phyloP scores from a whole-genome alignment of 2,329 filamentous ascomycete species.

The Colletotrichum viniferum region DNA sequence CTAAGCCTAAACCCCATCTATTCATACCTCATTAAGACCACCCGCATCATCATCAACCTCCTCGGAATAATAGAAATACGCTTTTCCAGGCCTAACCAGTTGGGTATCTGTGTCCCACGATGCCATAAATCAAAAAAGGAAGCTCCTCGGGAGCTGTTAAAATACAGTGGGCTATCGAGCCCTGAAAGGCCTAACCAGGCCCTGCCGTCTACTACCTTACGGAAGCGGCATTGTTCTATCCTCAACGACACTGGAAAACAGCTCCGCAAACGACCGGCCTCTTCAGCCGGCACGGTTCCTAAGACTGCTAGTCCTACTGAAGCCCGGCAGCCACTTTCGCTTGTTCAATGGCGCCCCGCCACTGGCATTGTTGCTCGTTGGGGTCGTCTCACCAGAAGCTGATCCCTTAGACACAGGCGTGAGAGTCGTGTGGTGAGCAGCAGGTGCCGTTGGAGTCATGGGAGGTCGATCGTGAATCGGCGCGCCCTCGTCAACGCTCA shows the following conservation, averaged over 20 bases:
- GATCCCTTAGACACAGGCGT: neutral
- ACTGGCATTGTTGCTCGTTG: constrained; percentile 2
- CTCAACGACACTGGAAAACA: neutral
- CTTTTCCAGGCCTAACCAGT: neutral
- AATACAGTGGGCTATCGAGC: neutral
- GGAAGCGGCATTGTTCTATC: neutral
- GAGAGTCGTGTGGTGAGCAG: neutral
- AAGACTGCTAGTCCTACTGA: constrained; percentile 34
- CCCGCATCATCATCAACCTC: neutral
- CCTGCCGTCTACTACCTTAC: neutral
- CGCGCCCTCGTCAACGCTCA: constrained; percentile 20
- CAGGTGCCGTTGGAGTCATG: neutral
- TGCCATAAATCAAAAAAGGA: neutral
- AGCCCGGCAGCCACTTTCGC: constrained; percentile 34
- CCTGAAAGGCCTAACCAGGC: neutral
- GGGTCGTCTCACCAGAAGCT: neutral
- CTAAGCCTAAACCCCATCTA: neutral
- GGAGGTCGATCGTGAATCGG: neutral
- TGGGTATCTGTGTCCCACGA: neutral
- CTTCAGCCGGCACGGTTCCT: constrained; percentile 28
- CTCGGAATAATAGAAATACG: neutral
- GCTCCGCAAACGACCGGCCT: neutral
- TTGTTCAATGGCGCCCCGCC: constrained; percentile 16
- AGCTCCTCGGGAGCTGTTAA: neutral
- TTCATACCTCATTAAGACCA: neutral